A percentile compares a stretch with the other conserved stretches of the same genome.
phyloP scores from a whole-genome alignment of 768 basidiomycete genomes.

The Podaxis rugospora region DNA sequence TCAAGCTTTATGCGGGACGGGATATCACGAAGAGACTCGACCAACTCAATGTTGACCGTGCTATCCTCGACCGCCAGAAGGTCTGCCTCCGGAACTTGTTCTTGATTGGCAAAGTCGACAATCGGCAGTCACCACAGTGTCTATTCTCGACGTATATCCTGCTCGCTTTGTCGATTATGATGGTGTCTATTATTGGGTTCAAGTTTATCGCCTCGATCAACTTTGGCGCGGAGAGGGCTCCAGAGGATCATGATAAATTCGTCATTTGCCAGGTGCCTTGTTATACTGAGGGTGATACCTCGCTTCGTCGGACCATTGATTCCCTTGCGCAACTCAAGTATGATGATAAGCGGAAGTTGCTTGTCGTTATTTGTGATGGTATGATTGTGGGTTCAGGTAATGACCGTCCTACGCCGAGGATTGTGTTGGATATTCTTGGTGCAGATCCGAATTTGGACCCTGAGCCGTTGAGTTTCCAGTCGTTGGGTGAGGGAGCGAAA shows the following conservation, averaged over 20 bases:
- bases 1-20: slow-evolving; percentile 66
- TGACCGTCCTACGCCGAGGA: slow-evolving; percentile 92
- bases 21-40: slow-evolving; percentile 81
- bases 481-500: slow-evolving; percentile 89
- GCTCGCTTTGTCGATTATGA: slow-evolving; percentile 81
- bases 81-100: slow-evolving; percentile 92
- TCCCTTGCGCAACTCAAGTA: slow-evolving; percentile 93
- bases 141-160: slow-evolving; percentile 89
- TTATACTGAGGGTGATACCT: slow-evolving; percentile 93
- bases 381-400: slow-evolving; percentile 98
- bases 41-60: slow-evolving; percentile 51
- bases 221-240: slow-evolving; percentile 74
- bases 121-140: slow-evolving; percentile 88
- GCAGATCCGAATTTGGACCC: slow-evolving; percentile 91
- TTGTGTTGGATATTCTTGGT: slow-evolving; percentile 95
- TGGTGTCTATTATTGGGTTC: slow-evolving; percentile 95
- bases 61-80: slow-evolving; percentile 66
- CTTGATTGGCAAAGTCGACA: slow-evolving; percentile 88
- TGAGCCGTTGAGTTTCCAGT: slow-evolving; percentile 91
- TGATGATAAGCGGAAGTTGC: slow-evolving; percentile 95
- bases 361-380: slow-evolving; percentile 93
- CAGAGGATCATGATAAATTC: slow-evolving; percentile 95
- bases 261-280: slow-evolving; percentile 98
- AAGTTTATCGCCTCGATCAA: slow-evolving; percentile 92
- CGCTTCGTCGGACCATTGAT: slow-evolving; percentile 85